Evolutionary conservation across 2,329 filamentous ascomycete species (phyloP).

Genomic region (Fusarium lateritium): DNA sequence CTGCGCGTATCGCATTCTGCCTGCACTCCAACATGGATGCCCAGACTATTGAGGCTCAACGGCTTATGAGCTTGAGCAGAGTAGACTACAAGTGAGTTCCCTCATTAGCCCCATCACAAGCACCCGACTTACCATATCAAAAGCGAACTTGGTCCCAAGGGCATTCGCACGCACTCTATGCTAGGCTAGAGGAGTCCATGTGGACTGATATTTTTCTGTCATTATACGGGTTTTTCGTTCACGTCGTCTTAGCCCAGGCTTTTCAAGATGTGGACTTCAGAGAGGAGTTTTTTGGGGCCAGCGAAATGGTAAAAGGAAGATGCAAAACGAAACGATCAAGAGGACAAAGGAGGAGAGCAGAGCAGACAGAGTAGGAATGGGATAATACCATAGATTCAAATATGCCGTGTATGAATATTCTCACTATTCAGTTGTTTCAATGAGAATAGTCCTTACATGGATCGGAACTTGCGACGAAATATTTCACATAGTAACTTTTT

Average conservation of each 20-base stretch:
- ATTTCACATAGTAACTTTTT: background rate
- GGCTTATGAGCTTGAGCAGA: constrained; percentile 69
- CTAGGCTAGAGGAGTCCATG: constrained; percentile 55
- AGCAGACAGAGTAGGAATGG: constrained; percentile 17
- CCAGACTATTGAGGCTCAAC: constrained; percentile 66
- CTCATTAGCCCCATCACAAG: background rate
- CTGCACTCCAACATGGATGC: constrained; percentile 70
- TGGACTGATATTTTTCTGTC: constrained; percentile 30
- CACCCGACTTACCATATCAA: constrained; percentile 29
- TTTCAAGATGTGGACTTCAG: constrained; percentile 31
- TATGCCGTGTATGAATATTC: constrained; percentile 38
- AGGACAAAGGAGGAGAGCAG: background rate
- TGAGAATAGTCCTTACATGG: background rate
- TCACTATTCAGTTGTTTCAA: constrained; percentile 18
- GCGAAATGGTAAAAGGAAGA: constrained; percentile 42
- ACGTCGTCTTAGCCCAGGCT: constrained; percentile 14
- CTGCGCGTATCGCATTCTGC: constrained; percentile 74
- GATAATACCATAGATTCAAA: constrained; percentile 46
- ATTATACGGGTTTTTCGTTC: constrained; percentile 29
- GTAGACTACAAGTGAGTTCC: constrained; percentile 73
- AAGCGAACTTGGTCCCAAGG: constrained; percentile 70
- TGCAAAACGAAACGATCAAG: constrained; percentile 20
- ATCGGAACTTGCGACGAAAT: background rate
- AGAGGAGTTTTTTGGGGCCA: constrained; percentile 42
- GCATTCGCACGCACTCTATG: constrained; percentile 68